Conservation (phyloP, 495 filamentous ascomycete species). For the Parmelia sp. region DNA sequence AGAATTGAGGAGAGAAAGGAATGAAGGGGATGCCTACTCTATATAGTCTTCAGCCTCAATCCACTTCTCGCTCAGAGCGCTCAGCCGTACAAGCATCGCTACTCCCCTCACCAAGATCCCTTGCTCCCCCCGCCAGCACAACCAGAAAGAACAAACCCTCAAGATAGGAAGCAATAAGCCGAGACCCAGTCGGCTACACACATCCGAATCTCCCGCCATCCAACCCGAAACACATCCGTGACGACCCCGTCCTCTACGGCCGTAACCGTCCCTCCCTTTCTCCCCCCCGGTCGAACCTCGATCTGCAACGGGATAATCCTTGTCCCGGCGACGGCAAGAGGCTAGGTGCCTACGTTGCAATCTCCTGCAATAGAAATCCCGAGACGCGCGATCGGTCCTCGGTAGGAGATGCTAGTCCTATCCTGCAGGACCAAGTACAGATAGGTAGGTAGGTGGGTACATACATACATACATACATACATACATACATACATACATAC, state of each 20-base stretch:
- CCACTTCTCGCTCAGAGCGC: not conserved
- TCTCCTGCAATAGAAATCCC: not conserved
- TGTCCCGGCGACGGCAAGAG: not conserved
- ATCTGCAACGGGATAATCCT: not conserved
- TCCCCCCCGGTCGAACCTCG: no score
- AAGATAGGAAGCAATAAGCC: not conserved
- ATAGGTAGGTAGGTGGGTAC: no score
- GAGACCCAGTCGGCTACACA: not conserved
- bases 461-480: no score
- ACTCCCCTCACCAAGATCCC: not conserved
- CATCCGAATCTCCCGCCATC: not conserved
- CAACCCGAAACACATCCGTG: not conserved
- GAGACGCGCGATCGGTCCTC: not conserved
- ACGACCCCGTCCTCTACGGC: not conserved
- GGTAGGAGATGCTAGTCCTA: not conserved
- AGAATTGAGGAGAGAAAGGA: not conserved
- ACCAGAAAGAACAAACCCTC: not conserved
- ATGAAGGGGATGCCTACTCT: not conserved
- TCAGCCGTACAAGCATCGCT: not conserved
- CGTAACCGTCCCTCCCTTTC: not conserved
- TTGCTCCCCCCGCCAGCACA: not conserved
- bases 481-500: no score
- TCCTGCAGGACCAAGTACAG: no score
- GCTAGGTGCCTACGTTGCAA: not conserved
- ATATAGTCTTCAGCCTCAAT: not conserved